Evolutionary conservation across 306 rosid genomes (phyloP).

Genomic region (Lupinus albus): DNA sequence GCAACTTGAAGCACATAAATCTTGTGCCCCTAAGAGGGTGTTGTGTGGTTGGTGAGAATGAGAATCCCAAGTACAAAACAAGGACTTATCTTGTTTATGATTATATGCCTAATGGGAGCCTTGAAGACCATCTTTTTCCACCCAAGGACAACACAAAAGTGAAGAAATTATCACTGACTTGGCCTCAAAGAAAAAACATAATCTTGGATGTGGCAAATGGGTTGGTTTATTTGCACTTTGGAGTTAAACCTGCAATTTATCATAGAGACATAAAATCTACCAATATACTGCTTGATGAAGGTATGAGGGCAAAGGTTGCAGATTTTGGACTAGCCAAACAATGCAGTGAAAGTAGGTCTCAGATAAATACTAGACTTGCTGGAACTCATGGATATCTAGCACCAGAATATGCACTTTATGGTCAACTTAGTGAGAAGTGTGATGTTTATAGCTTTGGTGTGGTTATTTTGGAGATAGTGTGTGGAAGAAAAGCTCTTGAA

Average conservation of each 20-base stretch:
- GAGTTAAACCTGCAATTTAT: slow-evolving; percentile 85
- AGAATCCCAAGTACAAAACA: slow-evolving; percentile 47
- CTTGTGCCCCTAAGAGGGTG: slow-evolving; percentile 88
- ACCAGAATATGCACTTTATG: slow-evolving; percentile 92
- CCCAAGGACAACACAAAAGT: slow-evolving; percentile 36
- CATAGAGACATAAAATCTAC: slow-evolving; percentile 93
- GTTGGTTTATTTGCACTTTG: slow-evolving; percentile 81
- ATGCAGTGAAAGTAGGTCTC: slow-evolving; percentile 74
- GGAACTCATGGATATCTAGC: slow-evolving; percentile 96
- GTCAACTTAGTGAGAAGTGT: slow-evolving; percentile 90
- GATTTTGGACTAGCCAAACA: slow-evolving; percentile 93
- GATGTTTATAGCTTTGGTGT: slow-evolving; percentile 96
- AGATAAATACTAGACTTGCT: slow-evolving; percentile 80
- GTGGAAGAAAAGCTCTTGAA: slow-evolving; percentile 90
- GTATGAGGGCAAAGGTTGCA: slow-evolving; percentile 80
- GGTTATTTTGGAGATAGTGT: slow-evolving; percentile 87
- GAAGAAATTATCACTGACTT: slow-evolving; percentile 53
- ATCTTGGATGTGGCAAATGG: slow-evolving; percentile 91
- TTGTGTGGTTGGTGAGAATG: slow-evolving; percentile 68
- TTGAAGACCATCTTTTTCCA: slow-evolving; percentile 67
- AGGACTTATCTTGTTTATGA: slow-evolving; percentile 77
- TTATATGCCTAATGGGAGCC: slow-evolving; percentile 90
- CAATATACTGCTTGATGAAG: slow-evolving; percentile 78
- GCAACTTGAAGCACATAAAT: slow-evolving; percentile 85
- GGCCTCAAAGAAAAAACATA: slow-evolving; percentile 87